A percentile compares a stretch with the other conserved stretches of the same genome.
Conservation (phyloP, 768 basidiomycete species). For the Psilocybe azurescens region DNA sequence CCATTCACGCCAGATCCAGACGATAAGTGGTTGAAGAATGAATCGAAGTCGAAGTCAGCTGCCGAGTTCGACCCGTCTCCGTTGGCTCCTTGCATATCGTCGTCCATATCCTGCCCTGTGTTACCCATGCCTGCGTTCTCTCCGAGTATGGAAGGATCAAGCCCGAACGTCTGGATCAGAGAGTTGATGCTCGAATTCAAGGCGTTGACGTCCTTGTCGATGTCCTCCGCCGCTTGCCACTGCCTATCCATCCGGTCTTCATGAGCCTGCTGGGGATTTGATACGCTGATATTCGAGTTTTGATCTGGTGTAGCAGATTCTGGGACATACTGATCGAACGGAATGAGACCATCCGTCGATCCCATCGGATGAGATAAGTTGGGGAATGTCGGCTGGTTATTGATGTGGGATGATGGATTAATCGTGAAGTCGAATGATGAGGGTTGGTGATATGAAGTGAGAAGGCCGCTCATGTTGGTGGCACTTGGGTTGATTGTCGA, state of each 20-base stretch:
- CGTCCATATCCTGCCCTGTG: slow-evolving; percentile 1
- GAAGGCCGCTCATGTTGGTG: slow-evolving; percentile 23
- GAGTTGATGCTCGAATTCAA: slow-evolving; percentile 71
- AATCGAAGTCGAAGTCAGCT: slow-evolving; percentile 21
- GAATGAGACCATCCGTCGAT: slow-evolving; percentile 33
- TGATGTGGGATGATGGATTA: slow-evolving; percentile 15
- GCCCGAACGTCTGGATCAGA: slow-evolving; percentile 72
- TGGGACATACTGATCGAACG: slow-evolving; percentile 32
- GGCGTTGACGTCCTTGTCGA: slow-evolving; percentile 75
- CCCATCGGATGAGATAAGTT: slow-evolving; percentile 14
- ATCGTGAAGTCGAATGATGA: slow-evolving; percentile 39
- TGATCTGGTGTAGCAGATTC: slow-evolving; percentile 16
- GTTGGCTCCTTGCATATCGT: slow-evolving; percentile 1
- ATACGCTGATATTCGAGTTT: slow-evolving; percentile 36
- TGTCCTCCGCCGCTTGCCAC: slow-evolving; percentile 66
- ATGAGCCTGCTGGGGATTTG: slow-evolving; percentile 26
- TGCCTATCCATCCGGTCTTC: slow-evolving; percentile 49
- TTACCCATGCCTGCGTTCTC: slow-evolving; percentile 4
- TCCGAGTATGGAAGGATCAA: slow-evolving; percentile 52
- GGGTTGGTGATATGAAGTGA: slow-evolving; percentile 40
- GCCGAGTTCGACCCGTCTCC: background rate
- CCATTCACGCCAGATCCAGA: slow-evolving; percentile 2
- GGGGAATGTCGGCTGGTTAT: slow-evolving; percentile 4
- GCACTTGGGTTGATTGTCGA: slow-evolving; percentile 25
- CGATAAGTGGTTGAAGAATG: slow-evolving; percentile 22